Percentiles rank a stretch among this genome's conserved stretches.
Evolutionary conservation across 2,329 filamentous ascomycete species (phyloP).

Genomic region (Colletotrichum tofieldiae): DNA sequence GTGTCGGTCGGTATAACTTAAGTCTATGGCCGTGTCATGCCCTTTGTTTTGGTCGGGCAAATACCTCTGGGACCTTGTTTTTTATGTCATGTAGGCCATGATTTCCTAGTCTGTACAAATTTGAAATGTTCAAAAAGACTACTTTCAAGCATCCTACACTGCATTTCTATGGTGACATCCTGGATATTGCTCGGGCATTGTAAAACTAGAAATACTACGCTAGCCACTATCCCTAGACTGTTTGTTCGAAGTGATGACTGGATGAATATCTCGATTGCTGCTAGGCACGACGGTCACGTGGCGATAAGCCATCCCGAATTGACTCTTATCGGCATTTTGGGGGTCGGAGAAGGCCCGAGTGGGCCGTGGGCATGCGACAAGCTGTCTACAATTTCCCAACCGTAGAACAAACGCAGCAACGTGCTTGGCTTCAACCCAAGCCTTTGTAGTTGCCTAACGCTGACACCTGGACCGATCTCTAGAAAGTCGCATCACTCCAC

Average conservation of each 20-base stretch:
- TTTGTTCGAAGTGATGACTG: background rate
- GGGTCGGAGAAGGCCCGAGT: constrained; percentile 17
- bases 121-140: constrained; percentile 45
- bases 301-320: constrained; percentile 1
- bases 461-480: background rate
- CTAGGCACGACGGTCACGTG: constrained; percentile 7
- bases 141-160: background rate
- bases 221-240: background rate
- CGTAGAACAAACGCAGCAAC: constrained; percentile 11
- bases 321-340: constrained; percentile 34
- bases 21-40: constrained; percentile 34
- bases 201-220: background rate
- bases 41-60: constrained; percentile 41
- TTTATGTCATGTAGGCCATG: constrained; percentile 47
- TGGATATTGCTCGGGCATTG: too few species aligned
- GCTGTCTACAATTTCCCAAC: constrained; percentile 27
- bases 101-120: constrained; percentile 54
- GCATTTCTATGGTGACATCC: background rate
- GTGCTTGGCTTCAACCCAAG: constrained; percentile 15
- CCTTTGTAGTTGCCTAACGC: background rate
- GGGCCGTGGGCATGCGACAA: constrained; percentile 28
- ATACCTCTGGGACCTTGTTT: constrained; percentile 44
- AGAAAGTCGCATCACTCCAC: background rate
- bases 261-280: background rate
- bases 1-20: constrained; percentile 39